Base-by-base conservation (phyloP, 495 filamentous ascomycete species). In the Copromyces sp. region DNA sequence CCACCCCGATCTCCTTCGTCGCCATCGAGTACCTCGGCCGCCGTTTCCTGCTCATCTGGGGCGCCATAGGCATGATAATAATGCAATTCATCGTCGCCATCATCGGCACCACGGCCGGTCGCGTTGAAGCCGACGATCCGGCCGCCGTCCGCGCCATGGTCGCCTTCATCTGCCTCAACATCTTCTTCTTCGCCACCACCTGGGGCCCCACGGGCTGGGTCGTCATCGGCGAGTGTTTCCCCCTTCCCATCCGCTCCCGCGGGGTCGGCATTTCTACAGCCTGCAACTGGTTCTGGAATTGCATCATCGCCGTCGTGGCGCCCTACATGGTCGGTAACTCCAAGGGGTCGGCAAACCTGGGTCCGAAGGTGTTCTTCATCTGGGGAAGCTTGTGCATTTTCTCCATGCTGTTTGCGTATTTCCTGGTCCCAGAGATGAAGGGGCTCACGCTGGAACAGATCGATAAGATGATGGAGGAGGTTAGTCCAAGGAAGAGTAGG, bases 251-350 rank as follows among this genome's bases (percentile, higher is more conserved):
- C 81, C 91, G 93, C 72, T 90, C 92, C 32, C 89, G 90, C 69
- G 92, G 92, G 78, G 92, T 95, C 59, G 91, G 87, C 61, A 85
- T 96, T 68, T 91, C 91, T 32, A 94, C 93, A 37, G 89, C 92
- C 40, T 90, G 87, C 75, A 95, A 95, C 85, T 96, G 93, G 93
- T 88, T 94, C 76, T 94, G 91, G 91, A 94, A 94, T 83, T 91
- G 86, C 78, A 89, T 88, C 39, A 90, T 91, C 20, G 88, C 85
- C 71, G 85, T 91, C 81, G 90, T 93, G 77, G 91, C 90, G 6
- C 92, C 92, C 4, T 94, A 92, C 85, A 88, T 94, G 84, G 89
- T 92, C 9, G 89, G 87, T 76, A 78, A 81, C 37, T 85, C 88
- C 71, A 80, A 87, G 75, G 90, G 86, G 29, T 91, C 92, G 45